Evolutionary conservation across 2,329 filamentous ascomycete genomes (phyloP).

Genomic region (Ceratocystis huliohia): DNA sequence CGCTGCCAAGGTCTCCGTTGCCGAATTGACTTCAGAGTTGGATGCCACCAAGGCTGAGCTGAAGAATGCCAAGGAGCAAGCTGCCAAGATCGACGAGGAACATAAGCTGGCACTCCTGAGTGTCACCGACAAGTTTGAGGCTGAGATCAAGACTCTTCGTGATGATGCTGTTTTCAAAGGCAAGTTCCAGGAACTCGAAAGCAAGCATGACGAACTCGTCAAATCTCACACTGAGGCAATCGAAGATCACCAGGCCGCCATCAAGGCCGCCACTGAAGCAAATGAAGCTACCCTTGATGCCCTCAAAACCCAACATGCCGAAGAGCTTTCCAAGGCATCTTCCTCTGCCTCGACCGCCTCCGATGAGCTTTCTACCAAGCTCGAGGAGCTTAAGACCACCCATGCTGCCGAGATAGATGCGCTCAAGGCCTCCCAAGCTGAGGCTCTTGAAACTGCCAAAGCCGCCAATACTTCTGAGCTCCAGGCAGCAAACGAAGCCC

Average conservation of each 20-base stretch:
- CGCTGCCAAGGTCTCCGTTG: slow-evolving; percentile 38
- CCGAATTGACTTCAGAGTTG: slow-evolving; percentile 36
- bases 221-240: slow-evolving; percentile 26
- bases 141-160: slow-evolving; percentile 51
- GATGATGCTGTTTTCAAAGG: slow-evolving; percentile 52
- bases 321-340: slow-evolving; percentile 35
- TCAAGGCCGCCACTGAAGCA: slow-evolving; percentile 34
- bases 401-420: slow-evolving; percentile 33
- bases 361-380: slow-evolving; percentile 35
- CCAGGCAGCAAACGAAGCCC: slow-evolving; percentile 32
- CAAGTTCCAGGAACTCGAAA: slow-evolving; percentile 48
- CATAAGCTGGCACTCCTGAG: slow-evolving; percentile 47
- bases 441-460: slow-evolving; percentile 33
- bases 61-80: slow-evolving; percentile 36
- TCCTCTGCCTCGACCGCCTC: slow-evolving; percentile 42
- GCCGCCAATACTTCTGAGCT: slow-evolving; percentile 29
- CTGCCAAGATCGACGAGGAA: slow-evolving; percentile 39
- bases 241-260: slow-evolving; percentile 32
- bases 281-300: slow-evolving; percentile 39
- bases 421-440: slow-evolving; percentile 35
- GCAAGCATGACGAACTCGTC: slow-evolving; percentile 40
- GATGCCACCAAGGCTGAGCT: slow-evolving; percentile 37
- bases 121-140: slow-evolving; percentile 48
- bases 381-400: slow-evolving; percentile 32
- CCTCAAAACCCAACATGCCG: slow-evolving; percentile 43